These are phyloP conservation scores for Fraxinus platypoda DNA, from an alignment of 305 asterid genomes.

Conservation along the genomic window DNA sequence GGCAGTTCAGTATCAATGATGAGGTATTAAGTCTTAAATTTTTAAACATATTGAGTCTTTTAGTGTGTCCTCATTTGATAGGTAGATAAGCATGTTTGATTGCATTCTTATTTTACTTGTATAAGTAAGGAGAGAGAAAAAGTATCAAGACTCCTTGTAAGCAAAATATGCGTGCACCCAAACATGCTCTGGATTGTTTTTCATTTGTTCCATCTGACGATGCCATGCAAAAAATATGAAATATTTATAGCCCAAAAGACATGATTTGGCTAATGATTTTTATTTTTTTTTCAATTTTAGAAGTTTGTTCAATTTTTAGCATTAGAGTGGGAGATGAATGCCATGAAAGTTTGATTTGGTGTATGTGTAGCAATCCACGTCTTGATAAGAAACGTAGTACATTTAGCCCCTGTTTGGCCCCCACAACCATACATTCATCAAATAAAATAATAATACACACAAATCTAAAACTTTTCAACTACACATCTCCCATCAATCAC, in stretches of 20 bases:
- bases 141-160: neutral
- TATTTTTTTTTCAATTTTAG: neutral
- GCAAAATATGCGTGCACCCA: neutral
- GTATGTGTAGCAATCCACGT: neutral
- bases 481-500: too few species aligned
- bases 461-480: too few species aligned
- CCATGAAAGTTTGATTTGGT: neutral
- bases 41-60: neutral
- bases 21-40: constrained; percentile 44
- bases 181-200: neutral
- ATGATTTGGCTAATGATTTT: neutral
- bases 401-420: too few species aligned
- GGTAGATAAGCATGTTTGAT: neutral
- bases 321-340: neutral
- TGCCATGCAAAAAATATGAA: constrained; percentile 17
- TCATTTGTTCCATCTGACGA: neutral
- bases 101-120: neutral
- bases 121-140: neutral
- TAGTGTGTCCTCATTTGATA: neutral
- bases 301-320: neutral
- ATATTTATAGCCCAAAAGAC: neutral
- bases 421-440: too few species aligned
- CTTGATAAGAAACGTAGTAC: neutral
- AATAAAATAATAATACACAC: too few species aligned
- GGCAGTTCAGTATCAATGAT: constrained; percentile 42